phyloP scores from a whole-genome alignment of 805 yeast species.

The Tetrapisispora taiwanensis region DNA sequence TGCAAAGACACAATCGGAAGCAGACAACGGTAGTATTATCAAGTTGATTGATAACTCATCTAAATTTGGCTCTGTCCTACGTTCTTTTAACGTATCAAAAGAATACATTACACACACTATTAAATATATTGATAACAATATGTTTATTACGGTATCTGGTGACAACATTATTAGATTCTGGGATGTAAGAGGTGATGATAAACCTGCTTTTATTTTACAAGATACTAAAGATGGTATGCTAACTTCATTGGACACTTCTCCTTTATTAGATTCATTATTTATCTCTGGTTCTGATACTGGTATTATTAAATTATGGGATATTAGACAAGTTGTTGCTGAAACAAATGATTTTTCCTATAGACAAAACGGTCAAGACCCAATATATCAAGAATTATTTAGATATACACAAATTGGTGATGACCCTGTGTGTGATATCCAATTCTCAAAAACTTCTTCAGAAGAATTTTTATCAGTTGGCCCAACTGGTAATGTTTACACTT shows the following conservation, averaged over 20 bases:
- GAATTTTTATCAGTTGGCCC: constrained; percentile 23
- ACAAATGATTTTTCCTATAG: constrained; percentile 4
- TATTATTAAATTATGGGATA: constrained; percentile 25
- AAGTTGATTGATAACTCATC: constrained; percentile 19
- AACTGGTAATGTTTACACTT: constrained; percentile 26
- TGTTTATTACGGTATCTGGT: constrained; percentile 19
- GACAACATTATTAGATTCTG: constrained; percentile 22
- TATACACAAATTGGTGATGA: constrained; percentile 20
- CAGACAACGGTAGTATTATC: constrained; percentile 7
- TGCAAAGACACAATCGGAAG: constrained; percentile 15
- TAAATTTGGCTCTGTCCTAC: constrained; percentile 16
- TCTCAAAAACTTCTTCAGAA: constrained; percentile 17
- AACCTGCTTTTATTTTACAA: constrained; percentile 14
- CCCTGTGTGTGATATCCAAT: constrained; percentile 18
- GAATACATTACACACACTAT: constrained; percentile 14
- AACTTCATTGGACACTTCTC: constrained; percentile 16
- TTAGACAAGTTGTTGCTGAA: constrained; percentile 17
- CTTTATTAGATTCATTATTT: constrained; percentile 18
- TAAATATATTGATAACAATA: constrained; percentile 16
- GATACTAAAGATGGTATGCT: constrained; percentile 16
- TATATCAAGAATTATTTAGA: constrained; percentile 10
- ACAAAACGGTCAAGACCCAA: constrained; percentile 8
- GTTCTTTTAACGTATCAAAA: constrained; percentile 13
- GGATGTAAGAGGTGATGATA: constrained; percentile 16
- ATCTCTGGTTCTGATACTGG: constrained; percentile 25